phyloP scores from a whole-genome alignment of 768 basidiomycete genomes.

The Boletus subcaerulescens region DNA sequence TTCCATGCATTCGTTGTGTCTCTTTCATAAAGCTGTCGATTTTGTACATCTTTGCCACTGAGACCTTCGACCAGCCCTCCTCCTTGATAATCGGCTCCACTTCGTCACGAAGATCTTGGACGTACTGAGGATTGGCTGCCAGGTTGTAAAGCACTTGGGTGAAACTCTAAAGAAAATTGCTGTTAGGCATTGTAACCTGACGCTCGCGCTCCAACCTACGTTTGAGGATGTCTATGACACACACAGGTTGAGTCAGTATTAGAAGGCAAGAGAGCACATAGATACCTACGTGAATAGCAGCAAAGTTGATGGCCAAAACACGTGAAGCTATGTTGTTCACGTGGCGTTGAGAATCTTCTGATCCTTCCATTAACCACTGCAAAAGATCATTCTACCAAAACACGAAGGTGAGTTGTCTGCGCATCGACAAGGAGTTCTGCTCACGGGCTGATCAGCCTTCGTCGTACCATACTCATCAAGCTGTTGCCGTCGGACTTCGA shows the following conservation, averaged over 20 bases:
- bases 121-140: slow-evolving; percentile 12
- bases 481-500: slow-evolving; percentile 9
- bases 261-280: fast-evolving
- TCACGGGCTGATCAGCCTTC: not conserved
- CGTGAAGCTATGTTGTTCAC: slow-evolving; percentile 19
- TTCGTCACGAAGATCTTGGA: slow-evolving; percentile 15
- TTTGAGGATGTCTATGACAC: slow-evolving; percentile 8
- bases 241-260: not conserved
- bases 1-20: slow-evolving; percentile 29
- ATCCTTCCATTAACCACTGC: slow-evolving; percentile 32
- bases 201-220: not conserved
- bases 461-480: not conserved
- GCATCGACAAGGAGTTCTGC: not conserved
- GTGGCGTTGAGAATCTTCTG: slow-evolving; percentile 10
- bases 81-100: slow-evolving; percentile 9
- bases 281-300: slow-evolving; percentile 20
- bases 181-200: not conserved
- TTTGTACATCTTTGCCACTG: slow-evolving; percentile 19
- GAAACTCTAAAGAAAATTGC: slow-evolving; percentile 1
- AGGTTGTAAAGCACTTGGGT: slow-evolving; percentile 8
- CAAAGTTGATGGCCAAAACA: slow-evolving; percentile 20
- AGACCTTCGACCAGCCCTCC: slow-evolving; percentile 18
- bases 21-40: slow-evolving; percentile 20
- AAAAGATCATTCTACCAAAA: slow-evolving; percentile 31
- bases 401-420: not conserved